These are phyloP conservation scores for Pterulicium gracile DNA, from an alignment of 1,284 basidiomycete species.

Conservation along the genomic window DNA sequence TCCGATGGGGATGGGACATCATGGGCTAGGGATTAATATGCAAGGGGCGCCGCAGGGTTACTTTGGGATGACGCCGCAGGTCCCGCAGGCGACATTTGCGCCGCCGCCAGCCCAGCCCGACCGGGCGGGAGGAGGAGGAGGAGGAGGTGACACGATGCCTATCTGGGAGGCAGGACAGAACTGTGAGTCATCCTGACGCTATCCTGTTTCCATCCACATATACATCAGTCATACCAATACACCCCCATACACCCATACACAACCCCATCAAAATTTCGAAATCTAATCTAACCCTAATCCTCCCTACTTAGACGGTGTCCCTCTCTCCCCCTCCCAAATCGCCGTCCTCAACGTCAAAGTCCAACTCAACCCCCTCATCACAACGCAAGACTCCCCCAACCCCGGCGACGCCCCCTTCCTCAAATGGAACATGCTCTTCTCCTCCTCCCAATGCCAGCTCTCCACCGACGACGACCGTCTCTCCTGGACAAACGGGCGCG, in stretches of 20 bases:
- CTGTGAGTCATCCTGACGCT: neutral
- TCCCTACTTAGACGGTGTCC: conserved; percentile 47
- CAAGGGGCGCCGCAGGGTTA: neutral
- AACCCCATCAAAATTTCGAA: neutral
- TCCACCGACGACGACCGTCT: conserved; percentile 43
- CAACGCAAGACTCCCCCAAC: conserved; percentile 31
- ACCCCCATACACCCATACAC: too few species aligned
- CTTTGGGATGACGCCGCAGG: neutral
- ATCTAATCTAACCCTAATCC: neutral
- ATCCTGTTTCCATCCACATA: too few species aligned
- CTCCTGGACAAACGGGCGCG: conserved; percentile 60
- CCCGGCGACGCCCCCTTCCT: conserved; percentile 36
- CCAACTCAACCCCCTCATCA: conserved; percentile 50
- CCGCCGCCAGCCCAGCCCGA: neutral
- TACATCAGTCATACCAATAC: too few species aligned
- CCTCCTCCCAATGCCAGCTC: conserved; percentile 46
- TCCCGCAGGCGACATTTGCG: neutral
- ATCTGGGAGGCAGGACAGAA: neutral
- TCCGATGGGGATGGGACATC: neutral
- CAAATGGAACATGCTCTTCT: conserved; percentile 68
- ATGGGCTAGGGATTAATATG: neutral
- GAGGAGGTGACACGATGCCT: neutral
- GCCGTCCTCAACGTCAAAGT: conserved; percentile 35
- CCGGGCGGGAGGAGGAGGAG: neutral
- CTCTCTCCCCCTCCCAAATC: conserved; percentile 50